phyloP scores from a whole-genome alignment of 352 stramenopile genomes.

The Plasmopara muralis region DNA sequence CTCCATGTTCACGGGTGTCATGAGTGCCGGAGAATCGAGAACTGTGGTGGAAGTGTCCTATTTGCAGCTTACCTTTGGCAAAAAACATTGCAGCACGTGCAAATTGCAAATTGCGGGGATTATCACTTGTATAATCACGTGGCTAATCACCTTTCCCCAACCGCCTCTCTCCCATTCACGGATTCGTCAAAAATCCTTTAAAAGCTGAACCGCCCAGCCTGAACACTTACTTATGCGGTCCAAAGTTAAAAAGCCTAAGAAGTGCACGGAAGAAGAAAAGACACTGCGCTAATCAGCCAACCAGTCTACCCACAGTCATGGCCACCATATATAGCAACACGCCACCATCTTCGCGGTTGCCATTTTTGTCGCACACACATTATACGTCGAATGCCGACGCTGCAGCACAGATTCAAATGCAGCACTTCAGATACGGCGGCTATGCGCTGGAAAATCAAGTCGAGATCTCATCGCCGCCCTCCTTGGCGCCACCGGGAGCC shows the following conservation, averaged over 20 bases:
- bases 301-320: constrained; percentile 23
- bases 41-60: background rate
- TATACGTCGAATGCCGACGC: constrained; percentile 47
- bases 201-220: constrained; percentile 19
- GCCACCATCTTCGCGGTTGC: constrained; percentile 47
- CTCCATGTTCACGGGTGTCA: no score
- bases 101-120: background rate
- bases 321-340: constrained; percentile 66
- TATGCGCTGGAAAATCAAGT: constrained; percentile 36
- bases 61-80: background rate
- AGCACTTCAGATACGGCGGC: constrained; percentile 47
- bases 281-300: background rate
- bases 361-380: constrained; percentile 56
- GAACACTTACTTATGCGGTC: constrained; percentile 8
- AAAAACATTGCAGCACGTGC: background rate
- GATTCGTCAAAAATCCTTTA: constrained; percentile 22
- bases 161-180: background rate
- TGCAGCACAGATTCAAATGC: constrained; percentile 44
- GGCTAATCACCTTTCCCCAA: constrained; percentile 7
- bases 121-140: background rate
- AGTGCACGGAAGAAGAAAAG: constrained; percentile 4
- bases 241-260: constrained; percentile 25
- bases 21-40: no score
- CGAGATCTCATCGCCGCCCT: constrained; percentile 31
- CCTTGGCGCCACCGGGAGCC: constrained; percentile 27